Conservation (phyloP, 495 filamentous ascomycete species). For the Neurospora terricola region DNA sequence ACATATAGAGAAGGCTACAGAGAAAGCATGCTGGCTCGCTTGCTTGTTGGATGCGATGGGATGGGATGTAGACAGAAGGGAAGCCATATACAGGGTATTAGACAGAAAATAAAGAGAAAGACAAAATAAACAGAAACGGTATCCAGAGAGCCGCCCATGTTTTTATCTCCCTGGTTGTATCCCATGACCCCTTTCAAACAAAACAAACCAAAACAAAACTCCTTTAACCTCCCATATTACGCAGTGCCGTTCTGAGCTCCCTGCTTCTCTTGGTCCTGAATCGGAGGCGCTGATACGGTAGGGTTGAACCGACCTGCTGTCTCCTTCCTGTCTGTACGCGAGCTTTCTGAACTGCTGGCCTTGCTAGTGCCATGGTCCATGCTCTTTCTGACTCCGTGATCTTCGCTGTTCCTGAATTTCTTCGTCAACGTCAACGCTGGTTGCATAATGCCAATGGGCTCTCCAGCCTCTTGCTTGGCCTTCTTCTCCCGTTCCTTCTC, state of each 20-base stretch:
- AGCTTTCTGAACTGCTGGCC: background rate
- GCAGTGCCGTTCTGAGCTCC: background rate
- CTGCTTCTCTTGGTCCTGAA: background rate
- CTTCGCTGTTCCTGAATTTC: background rate
- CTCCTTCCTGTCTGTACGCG: background rate
- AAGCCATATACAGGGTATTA: background rate
- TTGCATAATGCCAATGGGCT: background rate
- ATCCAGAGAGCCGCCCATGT: background rate
- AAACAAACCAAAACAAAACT: background rate
- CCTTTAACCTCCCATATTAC: background rate
- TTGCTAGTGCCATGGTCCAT: background rate
- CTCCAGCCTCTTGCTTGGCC: conserved; percentile 5
- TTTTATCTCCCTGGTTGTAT: background rate
- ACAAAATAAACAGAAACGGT: background rate
- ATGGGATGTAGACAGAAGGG: background rate
- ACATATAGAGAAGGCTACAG: background rate
- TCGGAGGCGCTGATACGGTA: background rate
- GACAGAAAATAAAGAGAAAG: background rate
- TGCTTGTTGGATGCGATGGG: background rate
- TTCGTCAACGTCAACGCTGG: background rate
- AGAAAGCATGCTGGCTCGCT: background rate
- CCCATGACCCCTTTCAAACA: background rate
- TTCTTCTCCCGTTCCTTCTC: conserved; percentile 46
- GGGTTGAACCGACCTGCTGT: background rate
- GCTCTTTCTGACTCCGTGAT: background rate